Evolutionary conservation across 1,139 yeast genomes (phyloP).

Genomic region (Zygosaccharomyces pseudobailii): DNA sequence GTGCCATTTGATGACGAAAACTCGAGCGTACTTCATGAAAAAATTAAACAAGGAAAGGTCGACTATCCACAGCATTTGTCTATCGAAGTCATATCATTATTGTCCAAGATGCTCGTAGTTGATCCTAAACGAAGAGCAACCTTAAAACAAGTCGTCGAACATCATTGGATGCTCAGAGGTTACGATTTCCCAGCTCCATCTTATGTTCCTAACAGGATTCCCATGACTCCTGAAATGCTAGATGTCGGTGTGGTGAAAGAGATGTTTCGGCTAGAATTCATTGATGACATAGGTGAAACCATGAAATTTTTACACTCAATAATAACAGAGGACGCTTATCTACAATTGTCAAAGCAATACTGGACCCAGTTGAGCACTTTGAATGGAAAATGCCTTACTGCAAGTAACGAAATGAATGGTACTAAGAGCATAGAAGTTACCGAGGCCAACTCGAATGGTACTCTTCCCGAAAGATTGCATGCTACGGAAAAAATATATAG

Average conservation of each 20-base stretch:
- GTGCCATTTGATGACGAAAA: conserved; percentile 97
- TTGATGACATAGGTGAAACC: conserved; percentile 56
- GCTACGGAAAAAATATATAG: background rate
- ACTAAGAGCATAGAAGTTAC: conserved; percentile 8
- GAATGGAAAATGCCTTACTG: conserved; percentile 11
- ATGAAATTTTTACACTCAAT: conserved; percentile 53
- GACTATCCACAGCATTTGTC: conserved; percentile 86
- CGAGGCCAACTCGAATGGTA: conserved; percentile 6
- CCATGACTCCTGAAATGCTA: conserved; percentile 59
- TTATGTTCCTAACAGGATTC: conserved; percentile 71
- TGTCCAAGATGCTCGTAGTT: conserved; percentile 88
- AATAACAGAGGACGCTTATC: conserved; percentile 64
- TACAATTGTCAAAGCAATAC: conserved; percentile 35
- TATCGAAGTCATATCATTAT: conserved; percentile 73
- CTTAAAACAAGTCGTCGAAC: conserved; percentile 71
- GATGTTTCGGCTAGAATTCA: conserved; percentile 78
- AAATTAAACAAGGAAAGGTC: conserved; percentile 87
- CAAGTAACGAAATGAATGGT: conserved; percentile 8
- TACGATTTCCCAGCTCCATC: conserved; percentile 70
- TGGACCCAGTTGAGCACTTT: conserved; percentile 19
- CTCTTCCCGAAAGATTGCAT: background rate
- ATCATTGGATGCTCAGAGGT: conserved; percentile 95
- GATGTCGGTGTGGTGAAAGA: conserved; percentile 66
- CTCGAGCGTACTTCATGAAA: conserved; percentile 88
- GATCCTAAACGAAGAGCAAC: conserved; percentile 79